Base-by-base conservation (phyloP, 768 basidiomycete genomes). In the Lentinula boryana region DNA sequence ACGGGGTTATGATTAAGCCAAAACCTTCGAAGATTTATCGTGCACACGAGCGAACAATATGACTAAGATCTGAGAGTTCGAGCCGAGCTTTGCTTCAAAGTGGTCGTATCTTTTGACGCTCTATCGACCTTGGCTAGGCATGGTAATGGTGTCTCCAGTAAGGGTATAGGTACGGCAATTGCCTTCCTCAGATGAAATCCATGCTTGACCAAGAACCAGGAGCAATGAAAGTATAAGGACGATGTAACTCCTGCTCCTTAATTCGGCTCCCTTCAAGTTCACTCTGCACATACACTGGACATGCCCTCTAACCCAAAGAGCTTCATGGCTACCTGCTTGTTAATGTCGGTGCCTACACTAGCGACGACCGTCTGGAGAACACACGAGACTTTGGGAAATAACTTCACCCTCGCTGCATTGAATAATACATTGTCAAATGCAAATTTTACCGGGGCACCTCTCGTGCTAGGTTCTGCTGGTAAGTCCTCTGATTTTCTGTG, bases 391-490 rank as follows among this genome's bases (percentile, higher is more conserved):
- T 18, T 56, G 5, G 23, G 15, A 15, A 32, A 68, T 62, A 76
- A 76, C 63, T 80, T 83, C 68, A 81, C 76, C 5, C 73, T 84
- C 41, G 70, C 77, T 32, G 82, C 81, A 5, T 65, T 67, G 57
- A 81, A 82, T 64, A 65, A 68, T 15, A 75, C 78, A 1, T 63
- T 68, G 4, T 67, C 74, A 6, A 81, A 82, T 62, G 64, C 73
- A 5, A 80, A 82, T 66, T 60, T 60, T 18, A 82, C 78, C 0
- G 81, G 81, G 0, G 76, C 68, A 3, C 80, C 81, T 8, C 66
- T 83, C 43, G 81, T 82, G 9, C 70, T 80, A 10, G 76, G 77
- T 13, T 70, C 74, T 59, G 68, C 70, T 43, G 78, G 78, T 75
- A 63, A 48, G 67, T 18, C 58, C 2, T 32, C 31, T 18, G 23